Evolutionary conservation across 148 eudicot genomes (phyloP).

Genomic region (Diospyros kaki): DNA sequence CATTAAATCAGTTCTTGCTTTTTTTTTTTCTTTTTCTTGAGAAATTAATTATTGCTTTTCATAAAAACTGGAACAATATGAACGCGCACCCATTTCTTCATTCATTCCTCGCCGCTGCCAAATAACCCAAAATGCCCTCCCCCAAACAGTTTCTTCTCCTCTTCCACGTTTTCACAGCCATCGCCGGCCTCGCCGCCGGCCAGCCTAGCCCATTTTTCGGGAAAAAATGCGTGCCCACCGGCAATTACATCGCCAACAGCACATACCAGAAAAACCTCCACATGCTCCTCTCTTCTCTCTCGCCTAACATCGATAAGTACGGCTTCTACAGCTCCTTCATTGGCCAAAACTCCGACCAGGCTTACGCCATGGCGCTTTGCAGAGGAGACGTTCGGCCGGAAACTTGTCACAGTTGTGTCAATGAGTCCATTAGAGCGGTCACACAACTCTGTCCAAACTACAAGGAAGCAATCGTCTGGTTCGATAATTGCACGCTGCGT

Average conservation of each 20-base stretch:
- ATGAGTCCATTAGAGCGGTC: slow-evolving; percentile 4
- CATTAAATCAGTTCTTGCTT: too few species aligned
- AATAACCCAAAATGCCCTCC: neutral
- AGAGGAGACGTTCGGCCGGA: slow-evolving; percentile 26
- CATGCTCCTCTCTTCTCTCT: slow-evolving; percentile 25
- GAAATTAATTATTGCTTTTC: too few species aligned
- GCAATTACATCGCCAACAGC: slow-evolving; percentile 27
- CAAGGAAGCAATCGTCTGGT: slow-evolving; percentile 36
- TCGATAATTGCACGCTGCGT: slow-evolving; percentile 35
- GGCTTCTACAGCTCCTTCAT: slow-evolving; percentile 35
- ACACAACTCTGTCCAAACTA: slow-evolving; percentile 25
- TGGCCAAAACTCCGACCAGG: slow-evolving; percentile 25
- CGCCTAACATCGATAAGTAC: slow-evolving; percentile 10
- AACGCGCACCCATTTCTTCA: too few species aligned
- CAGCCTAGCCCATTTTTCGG: neutral
- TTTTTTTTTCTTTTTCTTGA: too few species aligned
- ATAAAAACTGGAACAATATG: too few species aligned
- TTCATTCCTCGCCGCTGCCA: too few species aligned
- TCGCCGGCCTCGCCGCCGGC: neutral
- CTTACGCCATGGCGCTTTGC: slow-evolving; percentile 33
- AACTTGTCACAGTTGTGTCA: slow-evolving; percentile 31
- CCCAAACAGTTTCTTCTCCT: neutral
- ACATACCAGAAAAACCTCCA: slow-evolving; percentile 32
- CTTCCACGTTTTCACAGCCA: neutral
- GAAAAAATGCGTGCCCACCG: slow-evolving; percentile 9